These are phyloP conservation scores for Russula virescens DNA, from an alignment of 768 basidiomycete species.

Conservation along the genomic window DNA sequence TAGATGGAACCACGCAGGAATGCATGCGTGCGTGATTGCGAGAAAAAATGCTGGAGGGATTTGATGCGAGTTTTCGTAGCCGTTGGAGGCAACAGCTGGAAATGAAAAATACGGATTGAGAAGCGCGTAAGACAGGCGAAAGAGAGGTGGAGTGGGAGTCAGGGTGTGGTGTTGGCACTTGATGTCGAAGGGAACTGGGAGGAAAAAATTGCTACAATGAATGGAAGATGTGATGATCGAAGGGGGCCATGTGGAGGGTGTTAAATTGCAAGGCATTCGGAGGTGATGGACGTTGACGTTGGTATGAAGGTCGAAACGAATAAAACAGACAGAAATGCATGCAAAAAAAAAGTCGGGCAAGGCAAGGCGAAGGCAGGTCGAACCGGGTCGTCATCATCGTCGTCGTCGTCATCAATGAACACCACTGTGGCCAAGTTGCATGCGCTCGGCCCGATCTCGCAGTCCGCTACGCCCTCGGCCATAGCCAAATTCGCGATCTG, in stretches of 20 bases:
- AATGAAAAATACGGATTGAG: slow-evolving; percentile 3
- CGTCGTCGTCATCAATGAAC: slow-evolving; percentile 1
- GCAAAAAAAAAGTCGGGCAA: neutral
- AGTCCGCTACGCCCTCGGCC: slow-evolving; percentile 22
- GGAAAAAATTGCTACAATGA: slow-evolving; percentile 4
- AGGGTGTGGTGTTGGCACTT: neutral
- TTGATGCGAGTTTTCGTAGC: slow-evolving; percentile 11
- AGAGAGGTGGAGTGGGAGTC: neutral
- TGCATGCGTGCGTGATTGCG: slow-evolving; percentile 15
- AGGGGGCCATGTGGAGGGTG: slow-evolving; percentile 3
- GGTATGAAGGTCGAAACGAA: slow-evolving; percentile 9
- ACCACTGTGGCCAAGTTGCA: neutral
- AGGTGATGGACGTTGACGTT: slow-evolving; percentile 6
- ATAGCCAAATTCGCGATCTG: slow-evolving; percentile 20
- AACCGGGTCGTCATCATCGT: neutral
- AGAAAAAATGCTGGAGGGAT: neutral
- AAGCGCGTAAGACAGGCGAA: neutral
- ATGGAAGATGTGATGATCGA: slow-evolving; percentile 6
- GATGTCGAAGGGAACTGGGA: neutral
- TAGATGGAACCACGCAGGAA: slow-evolving; percentile 14
- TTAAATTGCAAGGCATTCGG: slow-evolving; percentile 5
- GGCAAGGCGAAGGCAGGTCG: neutral
- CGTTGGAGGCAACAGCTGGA: neutral
- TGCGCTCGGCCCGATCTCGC: slow-evolving; percentile 17
- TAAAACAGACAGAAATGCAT: slow-evolving; percentile 1